Evolutionary conservation across 345 rosid species (phyloP), one percentile per base, ranked within the genome.

Genomic region (Crucihimalaya himalaica): DNA sequence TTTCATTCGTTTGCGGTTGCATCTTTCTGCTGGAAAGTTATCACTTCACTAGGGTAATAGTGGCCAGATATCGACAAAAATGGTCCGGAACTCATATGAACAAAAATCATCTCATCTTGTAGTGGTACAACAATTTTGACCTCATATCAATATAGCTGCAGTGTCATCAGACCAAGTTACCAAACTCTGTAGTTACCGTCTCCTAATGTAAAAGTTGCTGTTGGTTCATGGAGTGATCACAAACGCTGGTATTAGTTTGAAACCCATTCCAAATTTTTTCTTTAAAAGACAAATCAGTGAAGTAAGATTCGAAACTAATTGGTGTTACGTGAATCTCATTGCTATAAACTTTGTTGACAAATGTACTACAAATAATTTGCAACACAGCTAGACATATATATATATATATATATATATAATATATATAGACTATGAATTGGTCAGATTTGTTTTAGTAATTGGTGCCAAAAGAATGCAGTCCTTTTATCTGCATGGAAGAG

Each of bases 331-430:
- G 15, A 67, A 25, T 16, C 21, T 43, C 5, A 13, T 70, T 15
- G 47, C 25, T 43, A n/a, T 45, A 58, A 58, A 45, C 23, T 56
- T 57, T 32, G 27, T 59, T 16, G 63, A 47, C 43, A 51, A 11
- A 61, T 37, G 27, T 62, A 51, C 4, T 51, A 71, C 76, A 71
- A 50, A 61, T 32, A 58, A 31, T 32, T 32, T 31, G 74, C 5
- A 45, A 57, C 27, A 58, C 16, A 46, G 35, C 65, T 13, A 37
- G 11, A 37, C 5, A 21, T 21, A 1, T 21, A 21, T 21, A 21
- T 21, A 21, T 21, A 21, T 21, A 21, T 21, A 21, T 21, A 21
- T 21, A 21, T 21, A 21, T 21, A 21, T 21, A 23, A 23, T 5
- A 9, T 28, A 8, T 35, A 34, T 40, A 56, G 52, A 45, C 43